Conservation (phyloP, 306 rosid species). For the Pyrus bretschneideri region DNA sequence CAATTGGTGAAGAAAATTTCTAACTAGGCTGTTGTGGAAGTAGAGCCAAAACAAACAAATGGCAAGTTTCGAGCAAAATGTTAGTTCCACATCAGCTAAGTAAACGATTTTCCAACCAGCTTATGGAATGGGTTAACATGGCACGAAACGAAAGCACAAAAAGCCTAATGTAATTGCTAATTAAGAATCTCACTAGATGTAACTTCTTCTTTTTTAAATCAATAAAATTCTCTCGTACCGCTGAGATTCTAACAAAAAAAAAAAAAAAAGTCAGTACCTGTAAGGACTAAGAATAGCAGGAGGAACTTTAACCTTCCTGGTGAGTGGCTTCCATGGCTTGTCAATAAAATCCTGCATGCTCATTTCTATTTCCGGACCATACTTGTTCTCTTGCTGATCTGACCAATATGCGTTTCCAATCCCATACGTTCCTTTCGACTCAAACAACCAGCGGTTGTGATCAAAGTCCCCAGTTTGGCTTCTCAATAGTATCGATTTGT, state of each 20-base stretch:
- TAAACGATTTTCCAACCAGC: no score
- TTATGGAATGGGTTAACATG: no score
- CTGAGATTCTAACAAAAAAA: no score
- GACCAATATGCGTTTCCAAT: constrained; percentile 83
- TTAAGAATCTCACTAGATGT: neutral
- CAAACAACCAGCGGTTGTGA: constrained; percentile 85
- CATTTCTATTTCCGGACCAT: constrained; percentile 35
- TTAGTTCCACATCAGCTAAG: no score
- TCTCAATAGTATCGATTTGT: constrained; percentile 65
- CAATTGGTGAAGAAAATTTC: no score
- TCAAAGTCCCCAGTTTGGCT: constrained; percentile 80
- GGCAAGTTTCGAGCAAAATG: no score
- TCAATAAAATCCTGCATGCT: constrained; percentile 73
- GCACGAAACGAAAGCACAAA: no score
- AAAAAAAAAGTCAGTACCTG: constrained; percentile 29
- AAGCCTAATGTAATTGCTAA: neutral
- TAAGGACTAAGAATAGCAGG: constrained; percentile 72
- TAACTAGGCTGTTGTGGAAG: no score
- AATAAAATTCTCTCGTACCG: no score
- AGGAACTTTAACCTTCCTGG: constrained; percentile 52
- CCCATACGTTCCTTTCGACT: constrained; percentile 71
- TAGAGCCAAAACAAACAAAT: no score
- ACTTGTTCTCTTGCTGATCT: constrained; percentile 40
- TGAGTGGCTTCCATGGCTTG: constrained; percentile 85
- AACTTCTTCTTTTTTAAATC: no score